phyloP scores from a whole-genome alignment of 768 basidiomycete genomes.

The Leccinum olivaceopallidum region DNA sequence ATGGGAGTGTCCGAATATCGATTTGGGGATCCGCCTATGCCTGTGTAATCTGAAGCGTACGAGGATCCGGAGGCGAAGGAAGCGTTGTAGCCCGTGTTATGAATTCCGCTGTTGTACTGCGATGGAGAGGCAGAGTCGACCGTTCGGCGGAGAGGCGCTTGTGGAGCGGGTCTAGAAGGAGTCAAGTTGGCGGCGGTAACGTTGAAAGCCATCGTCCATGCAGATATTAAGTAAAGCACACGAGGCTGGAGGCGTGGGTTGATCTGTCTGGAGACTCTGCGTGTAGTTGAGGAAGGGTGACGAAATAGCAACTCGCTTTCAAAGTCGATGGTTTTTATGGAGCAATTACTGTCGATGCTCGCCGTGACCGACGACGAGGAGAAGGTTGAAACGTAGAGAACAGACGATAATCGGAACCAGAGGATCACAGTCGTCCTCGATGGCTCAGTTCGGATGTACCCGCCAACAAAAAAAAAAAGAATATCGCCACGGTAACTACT shows the following conservation, averaged over 20 bases:
- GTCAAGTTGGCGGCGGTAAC: slow-evolving; percentile 61
- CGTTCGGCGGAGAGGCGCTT: slow-evolving; percentile 56
- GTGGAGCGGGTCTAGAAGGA: slow-evolving; percentile 77
- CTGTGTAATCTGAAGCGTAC: slow-evolving; percentile 68
- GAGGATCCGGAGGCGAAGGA: slow-evolving; percentile 62
- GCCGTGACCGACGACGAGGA: slow-evolving; percentile 10
- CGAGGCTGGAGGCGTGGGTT: slow-evolving; percentile 11
- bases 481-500: slow-evolving; percentile 34
- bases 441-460: slow-evolving; percentile 31
- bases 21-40: slow-evolving; percentile 80
- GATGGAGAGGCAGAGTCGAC: slow-evolving; percentile 35
- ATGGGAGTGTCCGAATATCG: slow-evolving; percentile 40
- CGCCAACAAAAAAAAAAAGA: slow-evolving; percentile 18
- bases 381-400: not conserved
- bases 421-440: not conserved
- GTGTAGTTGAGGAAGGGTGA: not conserved
- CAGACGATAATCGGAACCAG: not conserved
- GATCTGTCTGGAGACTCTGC: not conserved
- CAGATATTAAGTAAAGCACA: slow-evolving; percentile 13
- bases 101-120: slow-evolving; percentile 42
- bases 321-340: not conserved
- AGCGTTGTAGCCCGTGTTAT: slow-evolving; percentile 57
- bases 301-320: not conserved
- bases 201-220: slow-evolving; percentile 46
- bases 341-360: not conserved